Percentiles rank a stretch among this genome's conserved stretches.
Evolutionary conservation across 192 early-diverging fungal genomes (phyloP).

Genomic region (Spinellus fusiger): DNA sequence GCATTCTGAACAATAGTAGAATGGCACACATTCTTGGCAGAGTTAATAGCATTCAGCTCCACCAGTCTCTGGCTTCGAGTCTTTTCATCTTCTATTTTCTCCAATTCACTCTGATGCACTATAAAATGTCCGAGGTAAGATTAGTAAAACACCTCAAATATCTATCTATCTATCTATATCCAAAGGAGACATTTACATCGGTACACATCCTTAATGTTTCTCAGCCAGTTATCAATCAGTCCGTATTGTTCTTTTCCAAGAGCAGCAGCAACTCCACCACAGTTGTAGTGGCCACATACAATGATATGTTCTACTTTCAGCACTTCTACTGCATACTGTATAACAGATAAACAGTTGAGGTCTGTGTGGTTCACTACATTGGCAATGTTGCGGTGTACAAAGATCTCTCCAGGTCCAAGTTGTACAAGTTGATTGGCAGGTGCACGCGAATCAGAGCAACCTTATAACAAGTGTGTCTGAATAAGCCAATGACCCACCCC

Average conservation of each 20-base stretch:
- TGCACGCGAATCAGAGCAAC: constrained; percentile 92
- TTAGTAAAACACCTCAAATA: not conserved
- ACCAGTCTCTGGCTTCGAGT: constrained; percentile 49
- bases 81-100: constrained; percentile 31
- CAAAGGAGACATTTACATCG: constrained; percentile 52
- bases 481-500: not conserved
- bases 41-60: constrained; percentile 73
- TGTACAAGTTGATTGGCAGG: constrained; percentile 73
- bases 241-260: constrained; percentile 57
- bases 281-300: constrained; percentile 81
- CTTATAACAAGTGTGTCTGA: constrained; percentile 27
- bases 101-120: constrained; percentile 35
- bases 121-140: constrained; percentile 1
- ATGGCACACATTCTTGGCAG: constrained; percentile 62
- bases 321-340: constrained; percentile 90
- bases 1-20: constrained; percentile 80
- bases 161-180: not conserved
- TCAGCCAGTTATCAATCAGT: constrained; percentile 88
- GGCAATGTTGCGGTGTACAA: constrained; percentile 97
- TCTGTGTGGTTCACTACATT: constrained; percentile 84
- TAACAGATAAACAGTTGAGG: constrained; percentile 73
- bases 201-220: constrained; percentile 81
- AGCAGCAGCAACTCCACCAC: constrained; percentile 66
- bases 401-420: constrained; percentile 77
- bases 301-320: constrained; percentile 92